Evolutionary conservation across 1,139 yeast genomes (phyloP).

Genomic region (Schizosaccharomyces versatilis): DNA sequence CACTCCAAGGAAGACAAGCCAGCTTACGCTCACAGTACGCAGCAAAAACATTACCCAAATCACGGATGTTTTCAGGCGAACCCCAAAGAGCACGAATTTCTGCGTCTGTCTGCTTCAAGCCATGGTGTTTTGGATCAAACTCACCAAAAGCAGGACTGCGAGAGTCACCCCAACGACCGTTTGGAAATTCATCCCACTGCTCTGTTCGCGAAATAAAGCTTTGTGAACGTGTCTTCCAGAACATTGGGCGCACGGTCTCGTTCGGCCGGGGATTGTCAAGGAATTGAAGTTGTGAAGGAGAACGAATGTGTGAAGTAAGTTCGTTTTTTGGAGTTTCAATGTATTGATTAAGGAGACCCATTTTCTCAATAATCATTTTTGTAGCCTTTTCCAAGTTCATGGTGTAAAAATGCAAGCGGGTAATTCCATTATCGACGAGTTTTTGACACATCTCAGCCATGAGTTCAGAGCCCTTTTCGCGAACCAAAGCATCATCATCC

Average conservation of each 20-base stretch:
- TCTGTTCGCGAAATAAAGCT: conserved; percentile 78
- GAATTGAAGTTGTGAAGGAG: background rate
- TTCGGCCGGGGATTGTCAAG: conserved; percentile 59
- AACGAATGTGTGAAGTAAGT: background rate
- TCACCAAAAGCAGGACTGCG: conserved; percentile 88
- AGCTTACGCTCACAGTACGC: conserved; percentile 48
- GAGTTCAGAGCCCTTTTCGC: conserved; percentile 67
- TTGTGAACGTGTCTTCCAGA: conserved; percentile 87
- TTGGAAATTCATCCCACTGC: conserved; percentile 87
- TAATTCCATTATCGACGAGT: conserved; percentile 52
- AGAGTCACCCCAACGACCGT: conserved; percentile 89
- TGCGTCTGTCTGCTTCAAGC: conserved; percentile 28
- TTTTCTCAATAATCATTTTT: conserved; percentile 59
- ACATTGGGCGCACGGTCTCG: conserved; percentile 79
- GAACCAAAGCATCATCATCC: conserved; percentile 72
- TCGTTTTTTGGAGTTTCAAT: background rate
- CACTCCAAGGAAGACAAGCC: conserved; percentile 83
- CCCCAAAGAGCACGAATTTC: conserved; percentile 80
- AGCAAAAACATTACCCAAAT: conserved; percentile 39
- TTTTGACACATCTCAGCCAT: conserved; percentile 66
- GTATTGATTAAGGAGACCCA: conserved; percentile 26
- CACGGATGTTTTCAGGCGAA: conserved; percentile 36
- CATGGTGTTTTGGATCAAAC: conserved; percentile 39
- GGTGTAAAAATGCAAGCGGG: conserved; percentile 83
- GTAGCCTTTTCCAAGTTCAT: conserved; percentile 81